phyloP scores from a whole-genome alignment of 345 rosid genomes.

The Stellera chamaejasme region DNA sequence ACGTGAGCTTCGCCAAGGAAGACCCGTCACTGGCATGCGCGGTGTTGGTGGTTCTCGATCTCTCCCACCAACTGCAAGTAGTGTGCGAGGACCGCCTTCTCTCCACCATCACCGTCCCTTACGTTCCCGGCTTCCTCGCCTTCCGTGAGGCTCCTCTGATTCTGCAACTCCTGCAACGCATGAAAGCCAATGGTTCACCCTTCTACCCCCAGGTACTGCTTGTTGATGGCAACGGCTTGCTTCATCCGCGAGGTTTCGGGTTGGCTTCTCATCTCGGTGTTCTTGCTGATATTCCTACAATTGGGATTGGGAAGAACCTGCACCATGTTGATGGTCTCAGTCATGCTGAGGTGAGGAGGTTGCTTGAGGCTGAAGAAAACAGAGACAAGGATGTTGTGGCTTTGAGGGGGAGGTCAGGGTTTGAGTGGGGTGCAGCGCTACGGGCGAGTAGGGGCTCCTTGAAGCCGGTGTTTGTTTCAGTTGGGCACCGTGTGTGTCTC shows the following conservation, averaged over 20 bases:
- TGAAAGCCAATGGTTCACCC: conserved; percentile 39
- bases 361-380: conserved; percentile 42
- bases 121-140: conserved; percentile 80
- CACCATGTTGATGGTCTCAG: conserved; percentile 86
- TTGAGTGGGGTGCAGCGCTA: conserved; percentile 64
- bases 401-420: conserved; percentile 69
- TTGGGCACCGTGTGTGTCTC: conserved; percentile 78
- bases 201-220: conserved; percentile 64
- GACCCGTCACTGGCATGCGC: conserved; percentile 64
- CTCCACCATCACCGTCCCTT: conserved; percentile 51
- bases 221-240: conserved; percentile 93
- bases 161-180: conserved; percentile 48
- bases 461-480: conserved; percentile 71
- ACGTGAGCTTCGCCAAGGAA: conserved; percentile 73
- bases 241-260: conserved; percentile 96
- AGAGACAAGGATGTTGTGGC: conserved; percentile 28
- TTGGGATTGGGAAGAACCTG: conserved; percentile 81
- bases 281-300: conserved; percentile 65
- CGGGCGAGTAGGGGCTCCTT: conserved; percentile 41
- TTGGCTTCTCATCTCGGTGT: conserved; percentile 87
- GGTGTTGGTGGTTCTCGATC: conserved; percentile 61
- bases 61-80: conserved; percentile 31
- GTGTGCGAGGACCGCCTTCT: conserved; percentile 44
- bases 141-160: conserved; percentile 87
- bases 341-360: conserved; percentile 43